Evolutionary conservation across 139 green algal species (phyloP).

Genomic region (Chlamydomonas schloesseri): DNA sequence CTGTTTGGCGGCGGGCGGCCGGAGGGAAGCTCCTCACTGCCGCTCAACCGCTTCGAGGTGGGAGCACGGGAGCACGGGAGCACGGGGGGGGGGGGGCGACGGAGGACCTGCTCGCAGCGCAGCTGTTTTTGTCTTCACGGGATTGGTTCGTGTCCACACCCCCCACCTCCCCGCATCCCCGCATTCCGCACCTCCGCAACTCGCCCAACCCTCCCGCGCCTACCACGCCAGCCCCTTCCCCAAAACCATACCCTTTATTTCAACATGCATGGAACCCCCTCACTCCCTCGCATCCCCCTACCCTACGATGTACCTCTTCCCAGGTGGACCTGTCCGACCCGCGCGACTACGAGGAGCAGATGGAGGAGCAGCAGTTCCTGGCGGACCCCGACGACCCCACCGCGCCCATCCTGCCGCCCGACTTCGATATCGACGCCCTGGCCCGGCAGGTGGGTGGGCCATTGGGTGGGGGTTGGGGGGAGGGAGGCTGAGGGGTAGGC

Average conservation of each 20-base stretch:
- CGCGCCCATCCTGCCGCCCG: constrained; percentile 46
- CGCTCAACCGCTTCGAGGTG: background rate
- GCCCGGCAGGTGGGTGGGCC: constrained; percentile 3
- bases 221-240: too few relatives aligned
- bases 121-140: too few relatives aligned
- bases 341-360: constrained; percentile 46
- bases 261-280: too few relatives aligned
- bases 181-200: too few relatives aligned
- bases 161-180: too few relatives aligned
- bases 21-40: background rate
- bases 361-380: constrained; percentile 58
- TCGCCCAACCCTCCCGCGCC: too few relatives aligned
- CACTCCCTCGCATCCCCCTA: background rate
- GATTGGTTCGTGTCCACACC: too few relatives aligned
- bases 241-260: too few relatives aligned
- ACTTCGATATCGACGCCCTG: constrained; percentile 48
- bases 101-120: too few relatives aligned
- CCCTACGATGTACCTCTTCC: background rate
- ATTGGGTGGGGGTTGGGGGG: too few relatives aligned
- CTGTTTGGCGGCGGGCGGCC: constrained; percentile 1
- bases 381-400: constrained; percentile 54
- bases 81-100: background rate
- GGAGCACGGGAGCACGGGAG: background rate
- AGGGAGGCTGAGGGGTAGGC: too few relatives aligned
- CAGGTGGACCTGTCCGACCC: constrained; percentile 52